A percentile compares a stretch with the other conserved stretches of the same genome.
phyloP scores from a whole-genome alignment of 2,329 filamentous ascomycete species.

The Fusarium pseudoanthophilum region DNA sequence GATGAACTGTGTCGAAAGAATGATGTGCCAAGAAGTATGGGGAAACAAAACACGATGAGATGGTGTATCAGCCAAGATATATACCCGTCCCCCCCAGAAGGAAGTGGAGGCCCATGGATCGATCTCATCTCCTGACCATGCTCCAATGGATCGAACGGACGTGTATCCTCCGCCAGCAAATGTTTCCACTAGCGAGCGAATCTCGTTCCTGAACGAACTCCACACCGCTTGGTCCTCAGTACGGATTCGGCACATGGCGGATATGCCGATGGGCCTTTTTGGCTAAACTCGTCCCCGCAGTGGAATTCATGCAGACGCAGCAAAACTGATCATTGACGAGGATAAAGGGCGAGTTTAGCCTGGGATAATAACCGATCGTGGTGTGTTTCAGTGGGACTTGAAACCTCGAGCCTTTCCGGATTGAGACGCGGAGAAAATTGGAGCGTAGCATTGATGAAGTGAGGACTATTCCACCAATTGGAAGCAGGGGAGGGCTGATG shows the following conservation, averaged over 20 bases:
- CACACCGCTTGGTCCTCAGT: background rate
- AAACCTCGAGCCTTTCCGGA: slow-evolving; percentile 14
- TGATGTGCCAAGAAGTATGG: slow-evolving; percentile 14
- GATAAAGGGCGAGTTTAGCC: background rate
- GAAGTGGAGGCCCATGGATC: background rate
- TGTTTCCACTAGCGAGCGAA: background rate
- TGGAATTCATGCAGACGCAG: background rate
- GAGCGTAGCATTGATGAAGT: background rate
- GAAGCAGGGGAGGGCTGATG: background rate
- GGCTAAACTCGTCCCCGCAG: background rate
- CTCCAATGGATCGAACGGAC: slow-evolving; percentile 18
- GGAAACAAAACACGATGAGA: background rate
- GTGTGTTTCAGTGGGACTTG: slow-evolving; percentile 14
- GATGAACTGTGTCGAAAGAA: background rate
- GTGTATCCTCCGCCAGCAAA: slow-evolving; percentile 16
- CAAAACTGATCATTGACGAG: background rate
- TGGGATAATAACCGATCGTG: slow-evolving; percentile 8
- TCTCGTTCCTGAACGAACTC: background rate
- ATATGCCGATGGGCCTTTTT: background rate
- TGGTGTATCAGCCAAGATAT: background rate
- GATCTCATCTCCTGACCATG: background rate
- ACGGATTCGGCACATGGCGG: background rate
- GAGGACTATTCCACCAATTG: slow-evolving; percentile 12
- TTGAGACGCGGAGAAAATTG: background rate
- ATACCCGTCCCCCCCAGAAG: background rate